Percentiles rank a stretch among this genome's conserved stretches.
These are phyloP conservation scores for grape (Vitis vinifera) DNA, from an alignment of 164 flowering plant genomes.

Conservation along the genomic window DNA sequence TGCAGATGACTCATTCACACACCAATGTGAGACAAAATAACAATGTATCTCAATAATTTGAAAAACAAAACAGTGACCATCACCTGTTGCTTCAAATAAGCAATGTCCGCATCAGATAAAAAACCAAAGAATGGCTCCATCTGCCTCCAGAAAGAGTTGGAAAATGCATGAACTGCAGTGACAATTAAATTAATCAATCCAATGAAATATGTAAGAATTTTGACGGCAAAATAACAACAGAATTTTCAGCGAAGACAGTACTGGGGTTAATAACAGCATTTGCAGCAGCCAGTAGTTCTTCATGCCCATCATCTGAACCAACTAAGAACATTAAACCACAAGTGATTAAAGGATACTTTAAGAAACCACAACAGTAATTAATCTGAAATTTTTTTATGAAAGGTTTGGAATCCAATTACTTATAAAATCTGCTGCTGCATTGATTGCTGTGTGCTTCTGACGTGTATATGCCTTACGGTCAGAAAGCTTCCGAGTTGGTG, in stretches of 20 bases:
- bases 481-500: conserved; percentile 73
- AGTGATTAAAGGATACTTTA: conserved; percentile 2
- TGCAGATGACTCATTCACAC: background rate
- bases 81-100: conserved; percentile 73
- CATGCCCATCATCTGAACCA: conserved; percentile 77
- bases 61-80: background rate
- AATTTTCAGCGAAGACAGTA: conserved; percentile 17
- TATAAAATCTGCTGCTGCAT: conserved; percentile 54
- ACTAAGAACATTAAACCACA: conserved; percentile 31
- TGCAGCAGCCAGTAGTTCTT: conserved; percentile 82
- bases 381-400: background rate
- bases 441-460: conserved; percentile 50
- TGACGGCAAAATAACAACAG: background rate
- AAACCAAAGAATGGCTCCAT: conserved; percentile 72
- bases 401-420: conserved; percentile 36
- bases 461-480: conserved; percentile 79
- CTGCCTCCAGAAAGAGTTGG: conserved; percentile 72
- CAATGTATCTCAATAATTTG: background rate
- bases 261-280: conserved; percentile 62
- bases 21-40: background rate
- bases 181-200: conserved; percentile 8
- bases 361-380: background rate
- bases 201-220: conserved; percentile 3
- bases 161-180: conserved; percentile 54
- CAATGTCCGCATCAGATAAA: conserved; percentile 55